A percentile compares a stretch with the other conserved stretches of the same genome.
Conservation (phyloP, 2,329 filamentous ascomycete genomes). For the Hypoxylon rubiginosum region DNA sequence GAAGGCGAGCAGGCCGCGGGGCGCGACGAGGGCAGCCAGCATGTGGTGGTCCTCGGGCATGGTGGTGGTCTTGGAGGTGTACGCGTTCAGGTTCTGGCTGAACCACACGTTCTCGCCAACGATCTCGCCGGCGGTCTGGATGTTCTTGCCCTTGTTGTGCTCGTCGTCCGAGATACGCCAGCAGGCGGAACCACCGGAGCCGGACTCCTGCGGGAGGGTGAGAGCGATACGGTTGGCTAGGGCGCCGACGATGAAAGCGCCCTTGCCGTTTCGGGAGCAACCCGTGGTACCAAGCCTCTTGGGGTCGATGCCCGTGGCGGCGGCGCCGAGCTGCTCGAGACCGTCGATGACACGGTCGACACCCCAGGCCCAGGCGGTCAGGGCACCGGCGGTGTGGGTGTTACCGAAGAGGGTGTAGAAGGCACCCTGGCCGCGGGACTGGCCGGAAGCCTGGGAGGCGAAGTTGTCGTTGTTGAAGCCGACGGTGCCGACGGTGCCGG, state of each 20-base stretch:
- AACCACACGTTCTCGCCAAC: constrained; percentile 75
- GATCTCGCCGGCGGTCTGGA: constrained; percentile 72
- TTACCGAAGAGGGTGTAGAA: constrained; percentile 72
- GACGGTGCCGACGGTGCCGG: constrained; percentile 67
- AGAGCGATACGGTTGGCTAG: constrained; percentile 71
- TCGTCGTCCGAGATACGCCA: constrained; percentile 69
- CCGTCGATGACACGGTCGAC: constrained; percentile 72
- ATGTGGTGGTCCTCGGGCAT: constrained; percentile 71
- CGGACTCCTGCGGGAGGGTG: constrained; percentile 73
- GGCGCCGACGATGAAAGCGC: constrained; percentile 72
- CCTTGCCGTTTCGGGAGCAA: constrained; percentile 75
- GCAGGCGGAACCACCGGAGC: constrained; percentile 71
- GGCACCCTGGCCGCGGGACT: constrained; percentile 67
- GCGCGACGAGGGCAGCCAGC: constrained; percentile 68
- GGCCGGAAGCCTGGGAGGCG: constrained; percentile 61
- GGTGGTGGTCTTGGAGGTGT: constrained; percentile 60
- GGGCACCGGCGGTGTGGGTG: constrained; percentile 67
- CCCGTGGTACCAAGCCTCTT: constrained; percentile 69
- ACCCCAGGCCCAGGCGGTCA: constrained; percentile 75
- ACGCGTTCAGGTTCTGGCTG: constrained; percentile 66
- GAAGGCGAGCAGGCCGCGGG: constrained; percentile 66
- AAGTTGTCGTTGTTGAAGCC: constrained; percentile 71
- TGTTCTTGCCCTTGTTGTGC: constrained; percentile 66
- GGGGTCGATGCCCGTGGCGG: constrained; percentile 63
- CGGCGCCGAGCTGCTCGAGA: constrained; percentile 63